Evolutionary conservation across 2,329 filamentous ascomycete species (phyloP).

Genomic region (Erysiphe pulchra): DNA sequence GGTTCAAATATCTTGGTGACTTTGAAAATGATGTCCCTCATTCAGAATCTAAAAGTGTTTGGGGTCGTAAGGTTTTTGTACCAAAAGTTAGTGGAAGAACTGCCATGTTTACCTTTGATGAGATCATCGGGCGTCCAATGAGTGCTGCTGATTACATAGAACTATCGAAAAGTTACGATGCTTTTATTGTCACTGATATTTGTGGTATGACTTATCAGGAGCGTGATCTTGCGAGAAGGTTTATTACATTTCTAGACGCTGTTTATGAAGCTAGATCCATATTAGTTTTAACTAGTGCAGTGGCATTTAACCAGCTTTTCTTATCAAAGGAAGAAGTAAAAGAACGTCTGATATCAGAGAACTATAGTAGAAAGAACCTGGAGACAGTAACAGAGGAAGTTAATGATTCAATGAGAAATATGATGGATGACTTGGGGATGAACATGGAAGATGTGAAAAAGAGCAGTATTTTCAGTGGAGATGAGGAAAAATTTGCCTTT

Average conservation of each 20-base stretch:
- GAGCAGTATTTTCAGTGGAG: conserved; percentile 69
- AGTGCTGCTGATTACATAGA: conserved; percentile 91
- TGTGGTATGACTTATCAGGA: conserved; percentile 75
- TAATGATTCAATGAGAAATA: conserved; percentile 45
- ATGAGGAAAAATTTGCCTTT: conserved; percentile 93
- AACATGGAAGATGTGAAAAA: conserved; percentile 67
- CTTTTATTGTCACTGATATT: conserved; percentile 76
- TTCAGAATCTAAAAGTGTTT: conserved; percentile 56
- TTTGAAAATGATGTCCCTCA: conserved; percentile 51
- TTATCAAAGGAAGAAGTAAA: conserved; percentile 45
- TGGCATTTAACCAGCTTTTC: conserved; percentile 68
- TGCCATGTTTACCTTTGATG: conserved; percentile 77
- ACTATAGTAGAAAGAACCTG: conserved; percentile 17
- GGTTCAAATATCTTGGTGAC: conserved; percentile 88
- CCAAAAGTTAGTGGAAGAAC: conserved; percentile 69
- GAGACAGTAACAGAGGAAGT: conserved; percentile 15
- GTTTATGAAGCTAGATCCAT: conserved; percentile 88
- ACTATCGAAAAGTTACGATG: conserved; percentile 67
- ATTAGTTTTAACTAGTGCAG: conserved; percentile 72
- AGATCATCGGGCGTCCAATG: conserved; percentile 69
- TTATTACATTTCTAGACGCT: conserved; percentile 95
- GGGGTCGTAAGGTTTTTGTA: conserved; percentile 75
- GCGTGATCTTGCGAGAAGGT: conserved; percentile 68
- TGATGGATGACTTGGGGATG: conserved; percentile 73
- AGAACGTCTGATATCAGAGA: conserved; percentile 23